Evolutionary conservation across 768 basidiomycete species (phyloP), one percentile per base, ranked within the genome.

Genomic region (Tephrocybe sp.): DNA sequence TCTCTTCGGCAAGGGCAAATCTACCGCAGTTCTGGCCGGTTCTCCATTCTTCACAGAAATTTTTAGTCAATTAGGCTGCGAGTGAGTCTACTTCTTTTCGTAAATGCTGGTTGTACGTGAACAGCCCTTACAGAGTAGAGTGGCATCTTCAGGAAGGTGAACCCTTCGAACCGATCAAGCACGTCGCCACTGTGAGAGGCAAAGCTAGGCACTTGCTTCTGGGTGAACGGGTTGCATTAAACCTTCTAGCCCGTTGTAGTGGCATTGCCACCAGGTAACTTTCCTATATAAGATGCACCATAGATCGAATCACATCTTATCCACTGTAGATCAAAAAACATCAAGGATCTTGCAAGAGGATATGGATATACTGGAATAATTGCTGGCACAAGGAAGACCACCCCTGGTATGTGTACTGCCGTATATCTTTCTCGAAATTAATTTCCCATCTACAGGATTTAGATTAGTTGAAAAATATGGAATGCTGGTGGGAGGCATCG

Each of bases 391-490:
- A 78, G 96, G 52, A 99, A 99, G 76, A 99, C 96, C 1, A 98
- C 96, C 1, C 96, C 96, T 30, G 93, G 88, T 79, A 54, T 36
- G 60, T 33, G 17, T n/a, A 2, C 36, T 33, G 20, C 22, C 17
- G 11, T 31, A 16, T 53, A 19, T 32, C 14, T 33, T 2, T 30
- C 23, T 11, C 2, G 5, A 20, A 6, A 47, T 17, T 36, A 11
- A 19, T 32, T 7, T 9, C 7, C 6, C 63, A 26, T 4, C 9
- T 30, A 23, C 44, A 89, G 88, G 96, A 2, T 99, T 99, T 73
- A 78, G 97, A 41, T 75, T 98, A 26, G 95, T 98, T 5, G 97
- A 99, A 69, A 99, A 99, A 69, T 98, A 99, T 65, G 97, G 87
- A 3, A 98, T 99, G 97, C 70, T 98, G 39, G 92, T 98, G 12